A percentile compares a stretch with the other conserved stretches of the same genome.
Conservation (phyloP, 1,139 yeast species). For the Yamadazyma trypodendri region DNA sequence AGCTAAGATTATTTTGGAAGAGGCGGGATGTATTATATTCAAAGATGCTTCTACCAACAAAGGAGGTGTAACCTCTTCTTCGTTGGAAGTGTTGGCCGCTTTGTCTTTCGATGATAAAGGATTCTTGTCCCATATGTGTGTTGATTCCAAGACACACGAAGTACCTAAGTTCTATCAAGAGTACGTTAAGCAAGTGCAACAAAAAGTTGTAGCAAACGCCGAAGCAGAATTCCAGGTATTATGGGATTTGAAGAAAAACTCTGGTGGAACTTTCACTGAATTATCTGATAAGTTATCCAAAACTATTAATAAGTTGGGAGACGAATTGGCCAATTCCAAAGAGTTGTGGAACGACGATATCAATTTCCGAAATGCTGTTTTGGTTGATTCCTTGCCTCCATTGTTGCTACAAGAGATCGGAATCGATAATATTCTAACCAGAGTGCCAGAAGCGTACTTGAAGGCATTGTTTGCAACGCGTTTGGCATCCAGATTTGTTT, state of each 20-base stretch:
- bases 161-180: constrained; percentile 75
- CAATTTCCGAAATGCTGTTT: constrained; percentile 72
- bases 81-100: constrained; percentile 93
- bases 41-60: constrained; percentile 97
- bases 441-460: constrained; percentile 87
- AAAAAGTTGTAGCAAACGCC: constrained; percentile 74
- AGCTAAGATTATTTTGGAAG: constrained; percentile 83
- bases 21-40: constrained; percentile 81
- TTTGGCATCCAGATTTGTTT: constrained; percentile 86
- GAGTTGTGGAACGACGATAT: constrained; percentile 84
- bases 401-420: constrained; percentile 72
- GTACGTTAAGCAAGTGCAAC: constrained; percentile 83
- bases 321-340: constrained; percentile 78
- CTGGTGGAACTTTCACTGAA: constrained; percentile 72
- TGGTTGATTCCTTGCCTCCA: constrained; percentile 77
- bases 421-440: constrained; percentile 63
- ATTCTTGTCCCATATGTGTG: constrained; percentile 75
- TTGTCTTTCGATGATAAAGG: constrained; percentile 85
- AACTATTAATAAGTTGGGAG: constrained; percentile 86
- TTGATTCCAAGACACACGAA: constrained; percentile 47
- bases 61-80: constrained; percentile 98
- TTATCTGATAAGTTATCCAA: constrained; percentile 83
- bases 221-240: constrained; percentile 80
- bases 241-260: constrained; percentile 71
- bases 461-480: constrained; percentile 89